Base-by-base conservation (phyloP, 1,284 basidiomycete genomes). In the Clitocybe nebularis region DNA sequence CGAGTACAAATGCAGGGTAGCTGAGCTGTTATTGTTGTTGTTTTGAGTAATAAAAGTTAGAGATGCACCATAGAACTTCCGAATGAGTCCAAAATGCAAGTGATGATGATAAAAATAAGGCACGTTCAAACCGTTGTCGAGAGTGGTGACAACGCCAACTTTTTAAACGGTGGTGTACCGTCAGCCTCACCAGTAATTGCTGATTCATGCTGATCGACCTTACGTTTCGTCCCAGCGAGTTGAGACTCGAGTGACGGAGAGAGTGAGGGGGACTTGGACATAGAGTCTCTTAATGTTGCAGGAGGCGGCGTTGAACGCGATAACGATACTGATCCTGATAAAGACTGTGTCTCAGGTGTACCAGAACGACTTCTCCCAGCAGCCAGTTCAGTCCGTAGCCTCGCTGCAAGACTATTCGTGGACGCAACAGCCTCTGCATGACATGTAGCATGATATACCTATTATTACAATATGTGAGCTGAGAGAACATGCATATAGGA, bases 401-500 rank as follows among this genome's bases (percentile, higher is more conserved):
- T 76, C 5, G 77, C 74, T 32, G 77, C 85, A 38, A 88, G 63
- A 54, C 62, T 81, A 53, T 72, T 78, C 42, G 77, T 75, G 41
- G 81, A 79, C 26, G 64, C 64, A 36, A 76, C 59, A 14, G 86
- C 84, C 58, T 95, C 92, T 20, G 89, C 85, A 62, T 89, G 83
- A 64, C 93, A 95, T 3, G 91, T 94, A 32, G 93, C 92, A 67
- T 96, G 93, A 60, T 83, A 95, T 56, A 94, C 79, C 82, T 89
- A 53, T 25, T 13, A 23, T 2, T 16, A 43, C 39, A 19, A 11
- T 28, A 9, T 14, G 26, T 36, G 17, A 41, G 37, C 29, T 10
- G 28, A 33, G 26, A 7, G 29, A 45, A 13, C 46, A 24, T 13
- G 29, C 37, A 30, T 24, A 10, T 21, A 41, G 29, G 40, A 35